Conservation (phyloP, 169 alveolate species). For the Plasmodium adleri region DNA sequence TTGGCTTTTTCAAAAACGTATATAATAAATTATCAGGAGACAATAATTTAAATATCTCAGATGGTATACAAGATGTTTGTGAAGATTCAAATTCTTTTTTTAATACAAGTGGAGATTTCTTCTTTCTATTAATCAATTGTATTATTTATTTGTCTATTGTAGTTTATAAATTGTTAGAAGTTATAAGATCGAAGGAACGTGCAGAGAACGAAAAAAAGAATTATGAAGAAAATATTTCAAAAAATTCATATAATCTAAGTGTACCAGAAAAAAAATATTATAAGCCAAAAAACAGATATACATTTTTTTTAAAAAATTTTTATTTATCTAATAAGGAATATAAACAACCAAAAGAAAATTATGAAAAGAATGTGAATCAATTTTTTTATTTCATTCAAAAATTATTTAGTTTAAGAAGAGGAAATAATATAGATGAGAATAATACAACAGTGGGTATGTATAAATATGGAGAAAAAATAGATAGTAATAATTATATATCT, state of each 20-base stretch:
- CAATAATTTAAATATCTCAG: background rate
- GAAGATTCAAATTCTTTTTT: constrained; percentile 21
- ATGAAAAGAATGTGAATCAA: background rate
- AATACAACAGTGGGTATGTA: too few species aligned
- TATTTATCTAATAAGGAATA: constrained; percentile 20
- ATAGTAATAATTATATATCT: background rate
- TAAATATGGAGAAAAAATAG: background rate
- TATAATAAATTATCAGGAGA: too few species aligned
- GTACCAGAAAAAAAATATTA: background rate
- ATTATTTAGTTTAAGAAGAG: background rate
- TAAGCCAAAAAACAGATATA: background rate
- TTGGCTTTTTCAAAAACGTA: background rate
- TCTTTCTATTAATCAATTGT: constrained; percentile 42
- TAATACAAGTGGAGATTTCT: constrained; percentile 47
- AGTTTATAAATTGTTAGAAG: constrained; percentile 9
- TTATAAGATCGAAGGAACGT: background rate
- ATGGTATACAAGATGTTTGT: constrained; percentile 8
- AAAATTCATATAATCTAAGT: background rate
- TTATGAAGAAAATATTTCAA: background rate
- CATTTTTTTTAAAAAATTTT: constrained; percentile 41
- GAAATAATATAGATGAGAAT: background rate
- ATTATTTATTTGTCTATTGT: constrained; percentile 27
- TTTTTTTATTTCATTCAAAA: background rate
- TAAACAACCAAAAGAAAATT: constrained; percentile 1
- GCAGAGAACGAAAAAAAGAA: background rate